phyloP scores from a whole-genome alignment of 2,329 filamentous ascomycete species.

The Penicillium sp. region DNA sequence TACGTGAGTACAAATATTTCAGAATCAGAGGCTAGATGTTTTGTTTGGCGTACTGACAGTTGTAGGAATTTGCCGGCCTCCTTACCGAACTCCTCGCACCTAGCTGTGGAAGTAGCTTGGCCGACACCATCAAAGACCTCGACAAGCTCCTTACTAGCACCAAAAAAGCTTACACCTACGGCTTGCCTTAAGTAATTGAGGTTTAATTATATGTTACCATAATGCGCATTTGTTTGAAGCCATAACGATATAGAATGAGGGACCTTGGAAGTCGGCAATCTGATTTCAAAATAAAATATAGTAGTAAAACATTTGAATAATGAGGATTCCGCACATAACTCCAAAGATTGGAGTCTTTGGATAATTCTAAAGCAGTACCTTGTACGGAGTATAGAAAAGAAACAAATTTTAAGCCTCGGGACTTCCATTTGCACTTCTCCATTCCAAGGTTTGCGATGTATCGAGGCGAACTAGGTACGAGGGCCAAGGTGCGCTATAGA shows the following conservation, averaged over 20 bases:
- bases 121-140: slow-evolving; percentile 2
- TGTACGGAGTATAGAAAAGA: neutral
- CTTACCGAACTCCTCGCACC: neutral
- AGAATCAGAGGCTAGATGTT: slow-evolving; percentile 5
- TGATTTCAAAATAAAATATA: neutral
- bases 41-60: slow-evolving; percentile 2
- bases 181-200: neutral
- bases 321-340: neutral
- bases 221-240: neutral
- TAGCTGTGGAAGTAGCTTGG: slow-evolving; percentile 3
- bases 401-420: neutral
- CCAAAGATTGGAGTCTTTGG: neutral
- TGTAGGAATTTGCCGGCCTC: neutral
- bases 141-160: slow-evolving; percentile 1
- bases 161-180: neutral
- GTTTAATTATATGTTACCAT: slow-evolving; percentile 2
- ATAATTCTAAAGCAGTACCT: neutral
- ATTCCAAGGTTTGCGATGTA: neutral
- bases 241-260: neutral
- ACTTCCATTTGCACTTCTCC: neutral
- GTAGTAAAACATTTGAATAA: neutral
- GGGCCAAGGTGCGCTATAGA: neutral
- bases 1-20: neutral
- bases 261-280: slow-evolving; percentile 1
- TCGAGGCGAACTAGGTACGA: neutral